These are phyloP conservation scores for Kodamaea jinghongensis DNA, from an alignment of 805 yeast species.

Conservation along the genomic window DNA sequence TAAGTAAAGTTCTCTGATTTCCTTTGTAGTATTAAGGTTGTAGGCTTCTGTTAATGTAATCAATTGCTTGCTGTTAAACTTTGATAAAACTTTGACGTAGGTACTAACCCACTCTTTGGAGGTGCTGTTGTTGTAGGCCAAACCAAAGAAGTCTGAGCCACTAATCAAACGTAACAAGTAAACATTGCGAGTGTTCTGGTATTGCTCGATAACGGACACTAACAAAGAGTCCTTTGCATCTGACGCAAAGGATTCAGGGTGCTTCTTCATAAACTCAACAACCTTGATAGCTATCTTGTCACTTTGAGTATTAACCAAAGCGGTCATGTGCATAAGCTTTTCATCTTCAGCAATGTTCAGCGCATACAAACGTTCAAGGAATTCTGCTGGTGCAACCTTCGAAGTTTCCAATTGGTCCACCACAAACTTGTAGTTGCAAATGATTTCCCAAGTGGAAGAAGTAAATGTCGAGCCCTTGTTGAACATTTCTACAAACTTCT, in stretches of 20 bases:
- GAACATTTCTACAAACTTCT: conserved; percentile 26
- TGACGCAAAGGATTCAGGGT: not conserved
- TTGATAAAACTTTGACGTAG: conserved; percentile 15
- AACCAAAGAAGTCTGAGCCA: not conserved
- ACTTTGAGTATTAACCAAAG: conserved; percentile 19
- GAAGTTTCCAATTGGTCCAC: conserved; percentile 18
- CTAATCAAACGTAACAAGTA: conserved; percentile 9
- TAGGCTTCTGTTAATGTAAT: conserved; percentile 9
- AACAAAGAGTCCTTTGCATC: too few species aligned
- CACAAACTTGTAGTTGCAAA: conserved; percentile 29
- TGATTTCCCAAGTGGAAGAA: conserved; percentile 28
- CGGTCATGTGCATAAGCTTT: conserved; percentile 11
- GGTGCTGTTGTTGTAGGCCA: too few species aligned
- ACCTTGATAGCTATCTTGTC: conserved; percentile 27
- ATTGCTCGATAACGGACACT: too few species aligned
- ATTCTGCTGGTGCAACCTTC: conserved; percentile 16
- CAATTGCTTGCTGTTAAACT: conserved; percentile 5
- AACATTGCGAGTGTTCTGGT: conserved; percentile 11
- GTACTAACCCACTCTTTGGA: conserved; percentile 17
- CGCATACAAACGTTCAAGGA: conserved; percentile 22
- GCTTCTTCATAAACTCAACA: conserved; percentile 15
- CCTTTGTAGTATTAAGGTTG: conserved; percentile 4
- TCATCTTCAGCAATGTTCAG: conserved; percentile 14
- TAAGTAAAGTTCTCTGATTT: conserved; percentile 8
- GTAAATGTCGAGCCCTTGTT: conserved; percentile 31